Conservation (phyloP, 192 early-diverging fungal genomes). For the Podila epigama region DNA sequence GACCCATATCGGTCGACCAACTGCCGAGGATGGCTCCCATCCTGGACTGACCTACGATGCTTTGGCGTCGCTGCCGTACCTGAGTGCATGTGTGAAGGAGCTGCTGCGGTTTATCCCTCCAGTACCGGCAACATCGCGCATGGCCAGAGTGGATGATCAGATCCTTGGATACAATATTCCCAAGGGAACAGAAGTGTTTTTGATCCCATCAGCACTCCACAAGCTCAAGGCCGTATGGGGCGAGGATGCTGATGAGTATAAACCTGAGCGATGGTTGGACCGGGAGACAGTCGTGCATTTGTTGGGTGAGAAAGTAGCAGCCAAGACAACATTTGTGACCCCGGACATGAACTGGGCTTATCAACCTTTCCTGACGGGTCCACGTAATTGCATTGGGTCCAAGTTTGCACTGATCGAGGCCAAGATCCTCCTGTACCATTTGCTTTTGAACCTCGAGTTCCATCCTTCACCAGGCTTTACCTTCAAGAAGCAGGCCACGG, state of each 20-base stretch:
- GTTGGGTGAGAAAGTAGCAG: conserved; percentile 3
- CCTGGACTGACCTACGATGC: conserved; percentile 50
- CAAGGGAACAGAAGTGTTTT: conserved; percentile 51
- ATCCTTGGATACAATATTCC: conserved; percentile 56
- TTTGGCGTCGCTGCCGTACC: conserved; percentile 54
- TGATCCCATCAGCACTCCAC: conserved; percentile 52
- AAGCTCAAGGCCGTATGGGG: conserved; percentile 54
- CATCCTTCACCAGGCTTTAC: conserved; percentile 50
- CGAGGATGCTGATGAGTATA: conserved; percentile 57
- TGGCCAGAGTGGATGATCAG: conserved; percentile 41
- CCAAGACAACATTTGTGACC: conserved; percentile 17
- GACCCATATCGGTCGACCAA: conserved; percentile 33
- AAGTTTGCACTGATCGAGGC: conserved; percentile 64
- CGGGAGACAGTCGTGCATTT: conserved; percentile 15
- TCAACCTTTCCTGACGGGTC: conserved; percentile 59
- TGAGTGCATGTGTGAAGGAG: conserved; percentile 64
- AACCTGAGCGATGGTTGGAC: conserved; percentile 63
- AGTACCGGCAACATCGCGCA: conserved; percentile 57
- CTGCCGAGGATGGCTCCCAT: conserved; percentile 16
- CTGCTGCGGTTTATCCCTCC: conserved; percentile 58
- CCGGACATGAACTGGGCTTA: conserved; percentile 40
- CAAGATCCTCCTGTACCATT: conserved; percentile 59
- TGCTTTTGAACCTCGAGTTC: conserved; percentile 52
- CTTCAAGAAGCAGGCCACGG: conserved; percentile 49
- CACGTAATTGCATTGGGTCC: conserved; percentile 63